Conservation (phyloP, 176 grass and related monocot genomes). For the Zoysia pacifica region DNA sequence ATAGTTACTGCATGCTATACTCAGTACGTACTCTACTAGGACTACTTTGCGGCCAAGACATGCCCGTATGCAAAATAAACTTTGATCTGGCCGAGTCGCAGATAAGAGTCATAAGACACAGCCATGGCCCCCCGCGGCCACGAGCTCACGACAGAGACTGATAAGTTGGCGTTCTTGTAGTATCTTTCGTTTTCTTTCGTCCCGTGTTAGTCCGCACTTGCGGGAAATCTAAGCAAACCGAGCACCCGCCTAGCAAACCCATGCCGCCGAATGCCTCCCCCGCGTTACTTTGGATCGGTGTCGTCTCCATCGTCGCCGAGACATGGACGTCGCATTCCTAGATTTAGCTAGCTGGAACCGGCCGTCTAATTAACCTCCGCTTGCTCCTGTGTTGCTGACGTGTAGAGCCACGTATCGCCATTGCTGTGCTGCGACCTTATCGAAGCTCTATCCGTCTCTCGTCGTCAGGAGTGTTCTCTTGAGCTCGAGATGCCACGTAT, state of each 20-base stretch:
- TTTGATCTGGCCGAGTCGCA: too few species aligned
- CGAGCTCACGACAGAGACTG: not conserved
- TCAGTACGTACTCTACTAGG: too few species aligned
- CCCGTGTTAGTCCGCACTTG: not conserved
- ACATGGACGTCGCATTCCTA: not conserved
- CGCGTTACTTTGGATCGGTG: not conserved
- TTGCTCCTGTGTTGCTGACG: not conserved
- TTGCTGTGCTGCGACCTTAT: too few species aligned
- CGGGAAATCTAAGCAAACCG: constrained; percentile 2
- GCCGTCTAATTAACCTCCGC: not conserved
- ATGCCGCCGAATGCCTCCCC: not conserved
- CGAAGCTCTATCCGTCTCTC: not conserved
- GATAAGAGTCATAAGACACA: not conserved
- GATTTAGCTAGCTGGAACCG: not conserved
- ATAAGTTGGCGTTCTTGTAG: not conserved
- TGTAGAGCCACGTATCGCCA: not conserved
- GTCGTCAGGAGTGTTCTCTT: not conserved
- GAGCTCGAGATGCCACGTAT: not conserved
- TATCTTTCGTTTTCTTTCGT: not conserved
- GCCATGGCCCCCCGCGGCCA: not conserved
- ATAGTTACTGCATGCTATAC: too few species aligned
- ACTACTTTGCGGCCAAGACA: too few species aligned
- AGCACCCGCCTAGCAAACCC: not conserved
- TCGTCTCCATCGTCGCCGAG: not conserved
- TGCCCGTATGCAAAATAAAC: too few species aligned